phyloP scores from a whole-genome alignment of 2,329 filamentous ascomycete species.

The Colletotrichum sp. region DNA sequence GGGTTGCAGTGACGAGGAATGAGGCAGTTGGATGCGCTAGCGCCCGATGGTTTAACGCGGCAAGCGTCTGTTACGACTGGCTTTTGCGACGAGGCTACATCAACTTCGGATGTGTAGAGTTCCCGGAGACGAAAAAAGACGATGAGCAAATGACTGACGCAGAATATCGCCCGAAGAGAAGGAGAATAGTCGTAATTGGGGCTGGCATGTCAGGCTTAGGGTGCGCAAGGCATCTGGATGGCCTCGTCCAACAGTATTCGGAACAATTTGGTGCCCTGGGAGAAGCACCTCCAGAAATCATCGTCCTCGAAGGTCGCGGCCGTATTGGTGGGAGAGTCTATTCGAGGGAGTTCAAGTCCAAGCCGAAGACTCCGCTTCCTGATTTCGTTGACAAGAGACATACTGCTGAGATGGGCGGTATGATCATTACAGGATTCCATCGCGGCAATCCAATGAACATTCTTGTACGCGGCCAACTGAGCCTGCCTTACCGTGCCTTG shows the following conservation, averaged over 20 bases:
- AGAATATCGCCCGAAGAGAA: constrained; percentile 39
- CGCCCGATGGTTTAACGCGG: constrained; percentile 85
- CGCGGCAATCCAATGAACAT: constrained; percentile 93
- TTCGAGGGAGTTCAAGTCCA: constrained; percentile 73
- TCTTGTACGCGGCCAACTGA: constrained; percentile 88
- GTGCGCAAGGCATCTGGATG: constrained; percentile 89
- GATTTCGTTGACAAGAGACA: constrained; percentile 65
- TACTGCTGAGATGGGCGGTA: constrained; percentile 96
- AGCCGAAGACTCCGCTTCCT: constrained; percentile 54
- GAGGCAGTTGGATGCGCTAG: constrained; percentile 93
- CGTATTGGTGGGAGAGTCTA: constrained; percentile 93
- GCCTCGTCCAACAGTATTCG: constrained; percentile 81
- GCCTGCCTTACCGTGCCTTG: constrained; percentile 83
- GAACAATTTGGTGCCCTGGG: constrained; percentile 68
- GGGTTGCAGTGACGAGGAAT: constrained; percentile 79
- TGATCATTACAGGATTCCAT: constrained; percentile 98
- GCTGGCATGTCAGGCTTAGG: constrained; percentile 94
- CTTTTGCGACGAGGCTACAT: constrained; percentile 90
- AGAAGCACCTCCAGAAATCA: constrained; percentile 74
- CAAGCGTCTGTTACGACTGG: constrained; percentile 91
- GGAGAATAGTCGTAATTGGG: constrained; percentile 85
- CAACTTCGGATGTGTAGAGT: constrained; percentile 90
- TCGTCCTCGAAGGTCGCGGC: constrained; percentile 85
- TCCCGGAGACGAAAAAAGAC: constrained; percentile 47
- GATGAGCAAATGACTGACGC: constrained; percentile 45